Evolutionary conservation across 768 basidiomycete species (phyloP).

Genomic region (Tulasnella sp.): DNA sequence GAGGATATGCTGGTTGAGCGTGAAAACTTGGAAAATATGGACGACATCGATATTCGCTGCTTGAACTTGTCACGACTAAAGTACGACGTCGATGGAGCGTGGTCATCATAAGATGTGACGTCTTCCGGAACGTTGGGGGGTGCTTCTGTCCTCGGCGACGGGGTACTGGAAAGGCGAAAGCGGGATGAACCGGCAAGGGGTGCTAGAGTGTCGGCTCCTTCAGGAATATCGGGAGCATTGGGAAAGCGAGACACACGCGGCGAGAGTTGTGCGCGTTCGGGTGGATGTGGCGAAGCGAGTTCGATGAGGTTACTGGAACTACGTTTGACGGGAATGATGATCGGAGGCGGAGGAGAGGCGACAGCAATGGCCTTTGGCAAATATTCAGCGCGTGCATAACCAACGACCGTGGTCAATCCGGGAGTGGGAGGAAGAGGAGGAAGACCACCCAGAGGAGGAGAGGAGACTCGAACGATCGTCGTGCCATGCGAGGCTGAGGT

Average conservation of each 20-base stretch:
- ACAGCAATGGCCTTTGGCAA: slow-evolving; percentile 22
- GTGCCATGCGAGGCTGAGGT: slow-evolving; percentile 17
- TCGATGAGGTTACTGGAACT: slow-evolving; percentile 24
- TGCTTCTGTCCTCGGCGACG: slow-evolving; percentile 20
- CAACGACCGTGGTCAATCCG: slow-evolving; percentile 16
- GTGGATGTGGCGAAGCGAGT: slow-evolving; percentile 23
- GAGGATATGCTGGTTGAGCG: slow-evolving; percentile 17
- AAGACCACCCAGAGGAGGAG: neutral
- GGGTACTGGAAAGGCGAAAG: slow-evolving; percentile 14
- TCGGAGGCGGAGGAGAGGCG: slow-evolving; percentile 13
- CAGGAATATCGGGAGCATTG: neutral
- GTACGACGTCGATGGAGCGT: slow-evolving; percentile 4
- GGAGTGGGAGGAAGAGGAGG: slow-evolving; percentile 1
- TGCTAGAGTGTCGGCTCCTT: neutral
- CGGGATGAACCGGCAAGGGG: slow-evolving; percentile 19
- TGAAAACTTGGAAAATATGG: slow-evolving; percentile 24
- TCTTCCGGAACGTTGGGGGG: slow-evolving; percentile 27
- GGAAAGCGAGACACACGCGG: slow-evolving; percentile 18
- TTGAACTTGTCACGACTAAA: slow-evolving; percentile 2
- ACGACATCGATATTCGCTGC: slow-evolving; percentile 26
- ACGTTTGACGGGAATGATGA: slow-evolving; percentile 18
- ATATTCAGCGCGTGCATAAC: slow-evolving; percentile 26
- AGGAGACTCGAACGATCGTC: slow-evolving; percentile 6
- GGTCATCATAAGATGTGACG: slow-evolving; percentile 3
- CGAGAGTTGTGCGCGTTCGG: neutral